A percentile compares a stretch with the other conserved stretches of the same genome.
phyloP scores from a whole-genome alignment of 2,329 filamentous ascomycete species.

The Trichoderma gracile region DNA sequence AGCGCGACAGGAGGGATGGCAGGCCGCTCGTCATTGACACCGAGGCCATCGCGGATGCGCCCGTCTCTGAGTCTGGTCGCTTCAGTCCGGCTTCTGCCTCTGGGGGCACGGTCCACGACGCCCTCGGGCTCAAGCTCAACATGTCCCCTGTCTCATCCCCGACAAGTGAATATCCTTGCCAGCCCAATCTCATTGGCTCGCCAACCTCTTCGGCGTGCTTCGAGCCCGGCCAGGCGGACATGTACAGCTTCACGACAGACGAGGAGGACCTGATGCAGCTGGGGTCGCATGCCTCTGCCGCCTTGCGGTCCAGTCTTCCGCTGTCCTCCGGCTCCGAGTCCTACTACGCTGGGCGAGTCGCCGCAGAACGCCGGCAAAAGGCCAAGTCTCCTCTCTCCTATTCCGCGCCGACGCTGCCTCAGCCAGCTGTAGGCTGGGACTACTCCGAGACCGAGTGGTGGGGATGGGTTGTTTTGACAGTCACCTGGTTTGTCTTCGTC shows the following conservation, averaged over 20 bases:
- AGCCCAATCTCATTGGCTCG: conserved; percentile 33
- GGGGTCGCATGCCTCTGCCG: conserved; percentile 46
- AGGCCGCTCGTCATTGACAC: conserved; percentile 49
- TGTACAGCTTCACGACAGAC: conserved; percentile 69
- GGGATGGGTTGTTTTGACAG: conserved; percentile 89
- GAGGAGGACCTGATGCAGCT: conserved; percentile 78
- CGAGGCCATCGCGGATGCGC: conserved; percentile 33
- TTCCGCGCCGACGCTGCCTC: conserved; percentile 49
- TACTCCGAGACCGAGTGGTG: conserved; percentile 96
- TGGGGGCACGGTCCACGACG: conserved; percentile 35
- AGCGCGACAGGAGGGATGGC: conserved; percentile 58
- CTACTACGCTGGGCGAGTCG: conserved; percentile 53
- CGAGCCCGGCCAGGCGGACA: conserved; percentile 30
- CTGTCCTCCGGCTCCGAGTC: conserved; percentile 63
- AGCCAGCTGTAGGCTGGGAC: conserved; percentile 68
- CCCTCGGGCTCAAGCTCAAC: conserved; percentile 51
- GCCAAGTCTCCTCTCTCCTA: conserved; percentile 63
- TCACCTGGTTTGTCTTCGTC: conserved; percentile 95
- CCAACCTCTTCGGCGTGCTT: conserved; percentile 30
- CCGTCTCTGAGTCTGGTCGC: conserved; percentile 28
- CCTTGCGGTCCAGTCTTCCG: conserved; percentile 44
- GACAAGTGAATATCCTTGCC: conserved; percentile 48
- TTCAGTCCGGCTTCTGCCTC: conserved; percentile 31
- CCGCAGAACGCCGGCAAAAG: conserved; percentile 51
- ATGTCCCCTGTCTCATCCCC: conserved; percentile 50